Conservation (phyloP, 2,329 filamentous ascomycete species). For the Paecilomyces dactylethromorphus region DNA sequence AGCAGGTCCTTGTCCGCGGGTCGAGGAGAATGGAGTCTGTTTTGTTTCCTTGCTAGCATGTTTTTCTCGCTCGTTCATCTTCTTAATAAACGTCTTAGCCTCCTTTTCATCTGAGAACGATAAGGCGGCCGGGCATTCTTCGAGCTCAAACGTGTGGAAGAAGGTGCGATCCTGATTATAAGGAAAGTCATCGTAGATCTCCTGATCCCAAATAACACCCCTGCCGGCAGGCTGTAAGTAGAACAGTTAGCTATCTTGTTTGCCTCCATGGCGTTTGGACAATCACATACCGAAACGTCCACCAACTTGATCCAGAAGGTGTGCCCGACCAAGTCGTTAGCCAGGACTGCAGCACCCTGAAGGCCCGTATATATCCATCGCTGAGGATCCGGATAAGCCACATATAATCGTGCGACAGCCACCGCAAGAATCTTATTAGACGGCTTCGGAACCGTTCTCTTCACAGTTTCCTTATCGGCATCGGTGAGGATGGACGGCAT, state of each 20-base stretch:
- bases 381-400: conserved; percentile 77
- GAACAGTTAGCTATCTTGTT: conserved; percentile 6
- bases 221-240: conserved; percentile 59
- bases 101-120: conserved; percentile 97
- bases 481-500: conserved; percentile 70
- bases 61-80: conserved; percentile 93
- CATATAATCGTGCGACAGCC: conserved; percentile 85
- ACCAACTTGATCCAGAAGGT: conserved; percentile 98
- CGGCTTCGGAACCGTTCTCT: conserved; percentile 85
- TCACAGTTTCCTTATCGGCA: conserved; percentile 93
- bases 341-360: conserved; percentile 84
- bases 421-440: conserved; percentile 97
- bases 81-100: conserved; percentile 93
- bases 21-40: conserved; percentile 62
- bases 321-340: conserved; percentile 89
- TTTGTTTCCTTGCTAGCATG: conserved; percentile 84
- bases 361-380: conserved; percentile 93
- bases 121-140: conserved; percentile 81
- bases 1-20: conserved; percentile 42
- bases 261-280: conserved; percentile 5
- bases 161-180: conserved; percentile 98
- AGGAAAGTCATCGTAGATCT: conserved; percentile 88
- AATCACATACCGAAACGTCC: conserved; percentile 75
- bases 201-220: conserved; percentile 94
- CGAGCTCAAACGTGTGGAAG: conserved; percentile 95